Conservation (phyloP, 176 grass and related monocot species). For the Otatea glauca region DNA sequence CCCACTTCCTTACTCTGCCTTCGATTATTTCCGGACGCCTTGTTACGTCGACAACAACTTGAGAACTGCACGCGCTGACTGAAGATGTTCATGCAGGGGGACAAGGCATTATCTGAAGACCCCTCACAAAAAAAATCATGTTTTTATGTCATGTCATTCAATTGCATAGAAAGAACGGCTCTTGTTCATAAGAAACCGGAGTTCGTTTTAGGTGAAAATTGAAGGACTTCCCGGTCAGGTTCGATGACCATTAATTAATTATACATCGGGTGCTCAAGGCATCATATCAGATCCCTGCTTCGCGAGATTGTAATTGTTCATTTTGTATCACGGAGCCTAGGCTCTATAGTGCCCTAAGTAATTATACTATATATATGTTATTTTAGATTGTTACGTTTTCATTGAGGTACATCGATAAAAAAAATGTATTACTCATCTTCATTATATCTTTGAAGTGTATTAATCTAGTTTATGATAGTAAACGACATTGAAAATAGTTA, state of each 20-base stretch:
- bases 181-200: neutral
- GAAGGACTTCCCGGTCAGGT: neutral
- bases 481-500: too few species aligned
- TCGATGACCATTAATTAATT: neutral
- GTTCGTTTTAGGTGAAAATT: neutral
- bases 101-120: neutral
- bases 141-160: neutral
- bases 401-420: too few species aligned
- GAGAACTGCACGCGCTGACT: neutral
- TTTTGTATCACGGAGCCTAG: too few species aligned
- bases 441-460: too few species aligned
- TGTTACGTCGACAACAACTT: neutral
- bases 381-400: neutral
- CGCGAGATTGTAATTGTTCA: neutral
- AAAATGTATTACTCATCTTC: too few species aligned
- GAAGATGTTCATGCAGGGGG: neutral
- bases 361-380: too few species aligned
- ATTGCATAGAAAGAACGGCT: neutral
- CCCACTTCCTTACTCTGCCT: neutral
- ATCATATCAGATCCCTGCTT: neutral
- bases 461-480: too few species aligned
- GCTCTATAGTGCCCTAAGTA: too few species aligned
- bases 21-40: neutral
- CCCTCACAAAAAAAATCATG: neutral
- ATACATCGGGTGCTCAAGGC: neutral